Conservation (phyloP, 441 rosid species). For the Pelargonium australe region DNA sequence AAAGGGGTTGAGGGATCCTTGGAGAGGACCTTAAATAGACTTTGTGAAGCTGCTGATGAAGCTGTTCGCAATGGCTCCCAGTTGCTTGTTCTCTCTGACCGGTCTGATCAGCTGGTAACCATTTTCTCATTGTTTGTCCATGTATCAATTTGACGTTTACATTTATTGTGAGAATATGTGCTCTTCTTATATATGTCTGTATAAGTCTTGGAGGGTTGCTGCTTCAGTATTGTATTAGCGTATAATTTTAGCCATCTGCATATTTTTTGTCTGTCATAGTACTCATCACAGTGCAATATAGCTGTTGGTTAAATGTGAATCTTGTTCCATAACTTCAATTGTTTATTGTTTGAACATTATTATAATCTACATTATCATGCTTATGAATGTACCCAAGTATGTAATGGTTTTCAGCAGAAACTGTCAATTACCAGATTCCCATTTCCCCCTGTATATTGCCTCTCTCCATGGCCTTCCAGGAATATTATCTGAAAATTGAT, state of each 20-base stretch:
- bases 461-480: slow-evolving; percentile 8
- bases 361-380: not conserved
- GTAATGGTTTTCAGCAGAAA: not conserved
- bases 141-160: not conserved
- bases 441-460: slow-evolving; percentile 4
- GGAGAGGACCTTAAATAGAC: slow-evolving; percentile 54
- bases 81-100: slow-evolving; percentile 88
- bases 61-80: slow-evolving; percentile 97
- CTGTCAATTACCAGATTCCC: not conserved
- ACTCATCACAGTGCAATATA: not conserved
- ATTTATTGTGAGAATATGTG: not conserved
- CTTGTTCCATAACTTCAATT: slow-evolving; percentile 6
- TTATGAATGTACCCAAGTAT: slow-evolving; percentile 2
- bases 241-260: not conserved
- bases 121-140: slow-evolving; percentile 5
- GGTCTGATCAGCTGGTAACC: slow-evolving; percentile 66
- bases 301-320: slow-evolving; percentile 10
- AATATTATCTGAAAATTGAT: slow-evolving; percentile 7
- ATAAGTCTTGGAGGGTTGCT: slow-evolving; percentile 1
- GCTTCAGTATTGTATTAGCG: not conserved
- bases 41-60: slow-evolving; percentile 97
- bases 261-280: not conserved
- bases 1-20: slow-evolving; percentile 90
- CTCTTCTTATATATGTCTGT: not conserved
- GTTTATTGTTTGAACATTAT: not conserved